Percentiles rank a stretch among this genome's conserved stretches.
Evolutionary conservation across 352 stramenopile species (phyloP).

Genomic region (Pythium pyrilobum): DNA sequence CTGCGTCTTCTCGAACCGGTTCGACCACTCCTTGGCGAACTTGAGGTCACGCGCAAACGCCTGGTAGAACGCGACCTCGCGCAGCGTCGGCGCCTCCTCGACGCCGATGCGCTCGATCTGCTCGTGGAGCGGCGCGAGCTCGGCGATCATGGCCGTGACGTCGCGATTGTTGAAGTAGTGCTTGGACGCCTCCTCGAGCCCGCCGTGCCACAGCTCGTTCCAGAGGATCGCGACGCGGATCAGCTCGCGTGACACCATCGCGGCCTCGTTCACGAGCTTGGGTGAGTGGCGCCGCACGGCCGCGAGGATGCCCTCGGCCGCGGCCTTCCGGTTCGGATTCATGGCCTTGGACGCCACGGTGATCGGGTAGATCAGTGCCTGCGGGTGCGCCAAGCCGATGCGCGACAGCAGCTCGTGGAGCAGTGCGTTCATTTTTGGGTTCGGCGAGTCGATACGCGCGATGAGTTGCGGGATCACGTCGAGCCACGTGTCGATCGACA

Average conservation of each 20-base stretch:
- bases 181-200: constrained; percentile 97
- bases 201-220: constrained; percentile 98
- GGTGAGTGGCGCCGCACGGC: constrained; percentile 93
- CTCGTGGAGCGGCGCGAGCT: constrained; percentile 93
- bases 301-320: constrained; percentile 94
- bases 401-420: constrained; percentile 88
- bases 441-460: constrained; percentile 84
- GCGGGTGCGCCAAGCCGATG: constrained; percentile 93
- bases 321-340: constrained; percentile 84
- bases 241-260: constrained; percentile 95
- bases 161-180: constrained; percentile 98
- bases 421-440: constrained; percentile 72
- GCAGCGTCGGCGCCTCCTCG: constrained; percentile 76
- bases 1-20: constrained; percentile 73
- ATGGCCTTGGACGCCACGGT: constrained; percentile 96
- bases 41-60: constrained; percentile 93
- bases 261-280: constrained; percentile 96
- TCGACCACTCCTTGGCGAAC: constrained; percentile 79
- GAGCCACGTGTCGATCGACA: constrained; percentile 98
- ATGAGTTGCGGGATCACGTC: constrained; percentile 98
- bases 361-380: constrained; percentile 99
- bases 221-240: constrained; percentile 99
- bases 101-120: constrained; percentile 75
- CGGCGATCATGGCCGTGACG: constrained; percentile 95
- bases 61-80: constrained; percentile 82